phyloP scores from a whole-genome alignment of 2,329 filamentous ascomycete species.

The Colletotrichum aenigma region DNA sequence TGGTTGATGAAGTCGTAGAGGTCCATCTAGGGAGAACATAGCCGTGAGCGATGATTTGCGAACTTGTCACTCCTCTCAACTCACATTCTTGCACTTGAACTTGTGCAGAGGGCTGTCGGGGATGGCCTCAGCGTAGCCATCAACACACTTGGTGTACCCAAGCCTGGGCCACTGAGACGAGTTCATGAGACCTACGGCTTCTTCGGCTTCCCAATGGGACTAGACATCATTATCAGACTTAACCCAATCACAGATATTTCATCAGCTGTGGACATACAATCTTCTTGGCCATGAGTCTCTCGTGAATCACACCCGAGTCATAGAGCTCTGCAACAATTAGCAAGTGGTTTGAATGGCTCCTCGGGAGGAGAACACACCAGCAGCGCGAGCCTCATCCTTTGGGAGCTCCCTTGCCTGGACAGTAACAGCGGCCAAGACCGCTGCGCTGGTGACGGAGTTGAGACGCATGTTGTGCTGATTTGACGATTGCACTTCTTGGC shows the following conservation, averaged over 20 bases:
- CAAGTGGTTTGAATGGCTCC: accelerated
- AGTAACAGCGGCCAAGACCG: conserved; percentile 12
- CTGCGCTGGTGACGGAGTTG: conserved; percentile 14
- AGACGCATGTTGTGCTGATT: conserved; percentile 18
- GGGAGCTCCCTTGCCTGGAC: conserved; percentile 22
- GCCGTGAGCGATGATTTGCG: neutral
- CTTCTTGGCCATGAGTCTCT: conserved; percentile 24
- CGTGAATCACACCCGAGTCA: conserved; percentile 26
- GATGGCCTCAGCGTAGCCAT: conserved; percentile 25
- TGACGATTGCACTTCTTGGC: neutral
- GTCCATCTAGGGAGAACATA: conserved; percentile 36
- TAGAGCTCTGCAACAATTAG: conserved; percentile 21
- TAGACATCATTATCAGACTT: neutral
- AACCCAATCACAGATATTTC: accelerated
- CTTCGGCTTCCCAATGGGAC: conserved; percentile 22
- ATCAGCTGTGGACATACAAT: neutral
- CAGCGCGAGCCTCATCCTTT: conserved; percentile 22
- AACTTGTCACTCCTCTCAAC: accelerated
- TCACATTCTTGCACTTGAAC: conserved; percentile 25
- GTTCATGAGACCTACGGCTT: conserved; percentile 24
- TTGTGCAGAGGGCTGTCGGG: conserved; percentile 23
- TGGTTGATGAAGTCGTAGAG: conserved; percentile 60
- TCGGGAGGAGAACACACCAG: neutral
- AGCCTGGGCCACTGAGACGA: conserved; percentile 25
- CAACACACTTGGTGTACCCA: conserved; percentile 25